phyloP scores from a whole-genome alignment of 345 rosid genomes.

The Salix viminalis region DNA sequence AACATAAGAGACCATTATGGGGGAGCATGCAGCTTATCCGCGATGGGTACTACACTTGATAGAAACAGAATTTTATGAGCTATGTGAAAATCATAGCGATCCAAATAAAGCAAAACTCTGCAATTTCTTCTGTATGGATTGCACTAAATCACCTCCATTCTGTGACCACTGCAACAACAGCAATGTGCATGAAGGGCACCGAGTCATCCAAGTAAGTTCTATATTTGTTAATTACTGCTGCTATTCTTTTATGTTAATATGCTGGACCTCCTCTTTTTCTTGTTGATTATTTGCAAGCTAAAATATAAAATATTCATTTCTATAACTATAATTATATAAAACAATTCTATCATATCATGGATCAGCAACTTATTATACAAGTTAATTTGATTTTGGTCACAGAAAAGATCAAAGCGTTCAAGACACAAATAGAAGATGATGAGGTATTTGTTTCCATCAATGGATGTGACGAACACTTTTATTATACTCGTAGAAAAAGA shows the following conservation, averaged over 20 bases:
- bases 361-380: not conserved
- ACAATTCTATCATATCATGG: not conserved
- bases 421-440: not conserved
- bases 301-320: no score
- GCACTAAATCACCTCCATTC: not conserved
- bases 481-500: not conserved
- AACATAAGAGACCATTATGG: not conserved
- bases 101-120: not conserved
- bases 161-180: not conserved
- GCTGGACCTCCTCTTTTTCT: no score
- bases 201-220: conserved; percentile 1
- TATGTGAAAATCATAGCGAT: not conserved
- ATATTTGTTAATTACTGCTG: no score
- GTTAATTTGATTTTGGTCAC: not conserved
- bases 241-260: no score
- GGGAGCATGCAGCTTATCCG: not conserved
- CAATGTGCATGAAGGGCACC: not conserved
- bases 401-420: not conserved
- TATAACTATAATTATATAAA: no score
- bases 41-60: not conserved
- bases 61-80: conserved; percentile 8
- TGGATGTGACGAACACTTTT: not conserved
- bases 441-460: not conserved
- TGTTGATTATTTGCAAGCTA: no score
- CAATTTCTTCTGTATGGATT: conserved; percentile 2